phyloP scores from a whole-genome alignment of 2,329 filamentous ascomycete genomes.

The Beauveria caledonica region DNA sequence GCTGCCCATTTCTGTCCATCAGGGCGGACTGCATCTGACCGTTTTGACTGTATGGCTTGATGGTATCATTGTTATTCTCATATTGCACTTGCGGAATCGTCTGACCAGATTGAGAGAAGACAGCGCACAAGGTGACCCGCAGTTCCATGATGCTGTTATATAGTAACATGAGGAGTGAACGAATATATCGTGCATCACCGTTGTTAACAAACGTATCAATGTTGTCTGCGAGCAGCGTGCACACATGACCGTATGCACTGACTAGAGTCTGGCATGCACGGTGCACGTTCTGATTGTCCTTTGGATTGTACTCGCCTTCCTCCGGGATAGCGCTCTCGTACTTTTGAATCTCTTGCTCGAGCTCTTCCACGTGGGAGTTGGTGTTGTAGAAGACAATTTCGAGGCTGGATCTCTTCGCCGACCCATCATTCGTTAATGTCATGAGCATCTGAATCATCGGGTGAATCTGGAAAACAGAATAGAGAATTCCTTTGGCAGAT shows the following conservation, averaged over 20 bases:
- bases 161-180: slow-evolving; percentile 53
- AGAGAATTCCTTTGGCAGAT: slow-evolving; percentile 57
- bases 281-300: slow-evolving; percentile 56
- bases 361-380: slow-evolving; percentile 56
- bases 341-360: slow-evolving; percentile 57
- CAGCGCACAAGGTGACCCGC: slow-evolving; percentile 41
- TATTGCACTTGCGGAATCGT: slow-evolving; percentile 13
- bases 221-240: slow-evolving; percentile 50
- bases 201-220: slow-evolving; percentile 58
- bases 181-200: slow-evolving; percentile 58
- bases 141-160: slow-evolving; percentile 63
- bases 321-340: slow-evolving; percentile 43
- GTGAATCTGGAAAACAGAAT: slow-evolving; percentile 60
- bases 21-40: slow-evolving; percentile 32
- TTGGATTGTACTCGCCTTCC: slow-evolving; percentile 36
- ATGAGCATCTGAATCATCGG: slow-evolving; percentile 60
- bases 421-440: slow-evolving; percentile 51
- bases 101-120: slow-evolving; percentile 20
- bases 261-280: slow-evolving; percentile 56
- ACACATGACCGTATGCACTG: slow-evolving; percentile 57
- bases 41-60: slow-evolving; percentile 37
- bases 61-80: slow-evolving; percentile 34
- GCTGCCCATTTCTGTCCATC: slow-evolving; percentile 9
- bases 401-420: slow-evolving; percentile 53
- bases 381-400: slow-evolving; percentile 63